Evolutionary conservation across 1,139 yeast species (phyloP).

Genomic region (Taphrina communis): DNA sequence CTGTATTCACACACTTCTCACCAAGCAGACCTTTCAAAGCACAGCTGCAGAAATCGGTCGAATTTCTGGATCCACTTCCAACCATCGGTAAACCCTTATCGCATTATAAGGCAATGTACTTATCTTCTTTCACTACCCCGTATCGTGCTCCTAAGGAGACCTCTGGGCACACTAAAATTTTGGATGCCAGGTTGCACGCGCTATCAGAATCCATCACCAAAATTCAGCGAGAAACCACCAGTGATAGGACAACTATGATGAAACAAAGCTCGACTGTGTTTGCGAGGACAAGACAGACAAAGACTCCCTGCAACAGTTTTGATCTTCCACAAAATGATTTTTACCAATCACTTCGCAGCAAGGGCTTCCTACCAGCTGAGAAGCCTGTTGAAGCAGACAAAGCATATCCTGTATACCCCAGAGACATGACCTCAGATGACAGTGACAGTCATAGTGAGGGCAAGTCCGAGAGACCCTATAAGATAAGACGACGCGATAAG

Average conservation of each 20-base stretch:
- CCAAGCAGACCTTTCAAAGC: background rate
- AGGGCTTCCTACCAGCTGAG: background rate
- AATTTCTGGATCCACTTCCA: background rate
- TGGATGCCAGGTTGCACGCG: constrained; percentile 1
- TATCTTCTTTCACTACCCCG: background rate
- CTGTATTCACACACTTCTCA: background rate
- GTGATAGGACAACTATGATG: background rate
- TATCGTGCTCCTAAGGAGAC: background rate
- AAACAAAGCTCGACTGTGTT: background rate
- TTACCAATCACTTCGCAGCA: background rate
- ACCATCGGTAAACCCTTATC: background rate
- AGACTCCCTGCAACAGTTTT: background rate
- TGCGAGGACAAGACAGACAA: background rate
- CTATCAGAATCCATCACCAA: background rate
- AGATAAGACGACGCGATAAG: background rate
- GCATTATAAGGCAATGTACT: background rate
- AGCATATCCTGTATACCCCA: background rate
- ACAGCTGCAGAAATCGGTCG: background rate
- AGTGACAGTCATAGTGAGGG: background rate
- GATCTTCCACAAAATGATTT: background rate
- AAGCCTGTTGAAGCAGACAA: background rate
- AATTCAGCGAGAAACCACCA: background rate
- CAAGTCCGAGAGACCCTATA: background rate
- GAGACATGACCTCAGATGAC: background rate
- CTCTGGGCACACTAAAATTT: background rate